phyloP scores from a whole-genome alignment of 1,284 basidiomycete species.

The Clitocybe nebularis region DNA sequence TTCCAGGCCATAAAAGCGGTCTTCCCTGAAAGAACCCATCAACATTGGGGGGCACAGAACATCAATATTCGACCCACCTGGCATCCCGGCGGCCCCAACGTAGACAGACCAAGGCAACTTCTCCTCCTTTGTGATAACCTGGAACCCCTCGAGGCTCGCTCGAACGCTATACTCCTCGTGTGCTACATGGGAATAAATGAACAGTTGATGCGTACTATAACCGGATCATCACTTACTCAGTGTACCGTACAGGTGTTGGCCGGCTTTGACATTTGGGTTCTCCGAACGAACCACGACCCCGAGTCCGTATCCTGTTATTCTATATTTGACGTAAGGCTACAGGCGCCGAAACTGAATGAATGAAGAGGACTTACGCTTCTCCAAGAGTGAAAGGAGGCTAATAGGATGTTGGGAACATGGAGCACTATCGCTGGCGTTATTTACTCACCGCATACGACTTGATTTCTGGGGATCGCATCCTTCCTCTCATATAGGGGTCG shows the following conservation, averaged over 20 bases:
- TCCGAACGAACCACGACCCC: slow-evolving; percentile 45
- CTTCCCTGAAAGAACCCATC: slow-evolving; percentile 20
- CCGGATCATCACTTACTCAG: slow-evolving; percentile 20
- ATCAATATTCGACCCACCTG: slow-evolving; percentile 22
- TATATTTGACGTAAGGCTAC: not conserved
- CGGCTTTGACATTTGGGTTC: slow-evolving; percentile 29
- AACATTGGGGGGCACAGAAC: not conserved
- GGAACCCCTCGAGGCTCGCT: slow-evolving; percentile 17
- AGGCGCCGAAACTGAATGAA: not conserved
- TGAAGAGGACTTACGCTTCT: slow-evolving; percentile 8
- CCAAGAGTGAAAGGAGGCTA: slow-evolving; percentile 9
- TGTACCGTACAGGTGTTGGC: slow-evolving; percentile 40
- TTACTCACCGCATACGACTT: slow-evolving; percentile 15
- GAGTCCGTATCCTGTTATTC: slow-evolving; percentile 27
- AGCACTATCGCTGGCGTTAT: too few relatives aligned
- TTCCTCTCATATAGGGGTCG: slow-evolving; percentile 14
- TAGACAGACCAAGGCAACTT: slow-evolving; percentile 43
- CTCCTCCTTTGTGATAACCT: slow-evolving; percentile 30
- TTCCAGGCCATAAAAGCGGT: slow-evolving; percentile 42
- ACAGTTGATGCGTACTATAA: not conserved
- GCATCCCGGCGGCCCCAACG: slow-evolving; percentile 45
- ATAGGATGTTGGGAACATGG: not conserved
- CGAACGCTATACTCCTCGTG: slow-evolving; percentile 27
- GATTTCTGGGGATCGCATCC: slow-evolving; percentile 10
- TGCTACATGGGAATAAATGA: slow-evolving; percentile 12